These are phyloP conservation scores for Cladosporium sphaerospermum DNA, from an alignment of 2,329 filamentous ascomycete species.

Conservation along the genomic window DNA sequence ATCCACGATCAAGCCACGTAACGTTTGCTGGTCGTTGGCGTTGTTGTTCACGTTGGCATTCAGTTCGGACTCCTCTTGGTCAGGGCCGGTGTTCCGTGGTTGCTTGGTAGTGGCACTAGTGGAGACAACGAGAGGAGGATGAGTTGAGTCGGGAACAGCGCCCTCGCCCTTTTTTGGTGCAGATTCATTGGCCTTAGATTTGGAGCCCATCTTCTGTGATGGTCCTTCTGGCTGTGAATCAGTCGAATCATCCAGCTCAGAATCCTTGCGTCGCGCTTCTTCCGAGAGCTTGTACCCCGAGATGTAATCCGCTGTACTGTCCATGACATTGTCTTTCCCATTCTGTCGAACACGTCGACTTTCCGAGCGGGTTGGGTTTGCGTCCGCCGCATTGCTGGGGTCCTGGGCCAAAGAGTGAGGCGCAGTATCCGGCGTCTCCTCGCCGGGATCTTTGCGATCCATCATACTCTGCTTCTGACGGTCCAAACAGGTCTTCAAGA, in stretches of 20 bases:
- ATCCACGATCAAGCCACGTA: constrained; percentile 26
- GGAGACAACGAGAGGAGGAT: too few relatives aligned
- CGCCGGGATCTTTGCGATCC: background rate
- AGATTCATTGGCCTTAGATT: too few relatives aligned
- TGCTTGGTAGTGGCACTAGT: too few relatives aligned
- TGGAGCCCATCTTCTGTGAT: too few relatives aligned
- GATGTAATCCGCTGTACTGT: background rate
- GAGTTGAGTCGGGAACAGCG: too few relatives aligned
- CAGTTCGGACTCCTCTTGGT: too few relatives aligned
- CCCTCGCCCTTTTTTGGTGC: too few relatives aligned
- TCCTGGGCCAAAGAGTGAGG: background rate
- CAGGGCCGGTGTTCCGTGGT: too few relatives aligned
- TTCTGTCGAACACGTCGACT: background rate
- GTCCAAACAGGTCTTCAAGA: constrained; percentile 27
- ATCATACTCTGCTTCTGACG: constrained; percentile 13
- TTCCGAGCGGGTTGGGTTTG: background rate
- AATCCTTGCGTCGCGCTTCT: background rate
- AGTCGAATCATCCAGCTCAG: background rate
- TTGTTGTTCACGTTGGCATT: too few relatives aligned
- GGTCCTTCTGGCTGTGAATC: too few relatives aligned
- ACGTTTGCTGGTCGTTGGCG: background rate
- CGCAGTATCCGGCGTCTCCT: background rate
- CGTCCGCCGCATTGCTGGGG: background rate
- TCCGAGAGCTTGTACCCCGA: background rate
- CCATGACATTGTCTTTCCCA: background rate